Evolutionary conservation across 441 rosid species (phyloP).

Genomic region (Francoa sonchifolia): DNA sequence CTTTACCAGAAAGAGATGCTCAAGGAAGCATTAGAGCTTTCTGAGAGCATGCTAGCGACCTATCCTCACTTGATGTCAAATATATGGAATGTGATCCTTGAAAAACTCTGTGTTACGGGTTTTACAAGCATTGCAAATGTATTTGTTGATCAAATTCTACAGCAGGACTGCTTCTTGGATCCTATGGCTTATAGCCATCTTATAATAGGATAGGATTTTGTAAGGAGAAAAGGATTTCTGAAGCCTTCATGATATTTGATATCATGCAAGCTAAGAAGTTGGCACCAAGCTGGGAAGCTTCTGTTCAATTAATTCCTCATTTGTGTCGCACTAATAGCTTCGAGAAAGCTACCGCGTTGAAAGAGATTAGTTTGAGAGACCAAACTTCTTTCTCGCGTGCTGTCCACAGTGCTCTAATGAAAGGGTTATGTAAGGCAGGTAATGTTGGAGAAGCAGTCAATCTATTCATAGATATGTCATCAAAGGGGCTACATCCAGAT

Average conservation of each 20-base stretch:
- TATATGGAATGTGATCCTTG: constrained; percentile 27
- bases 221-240: constrained; percentile 25
- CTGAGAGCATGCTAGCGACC: constrained; percentile 30
- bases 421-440: constrained; percentile 39
- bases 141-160: constrained; percentile 32
- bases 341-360: constrained; percentile 24
- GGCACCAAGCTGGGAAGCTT: constrained; percentile 23
- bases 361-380: constrained; percentile 17
- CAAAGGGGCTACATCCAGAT: constrained; percentile 25
- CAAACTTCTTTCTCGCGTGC: constrained; percentile 19
- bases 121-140: constrained; percentile 26
- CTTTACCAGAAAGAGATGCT: constrained; percentile 35
- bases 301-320: constrained; percentile 36
- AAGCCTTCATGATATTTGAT: constrained; percentile 33
- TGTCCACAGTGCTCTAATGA: constrained; percentile 23
- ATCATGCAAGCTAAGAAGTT: constrained; percentile 26
- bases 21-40: constrained; percentile 45
- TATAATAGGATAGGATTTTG: constrained; percentile 42
- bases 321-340: constrained; percentile 29
- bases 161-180: constrained; percentile 34
- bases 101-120: constrained; percentile 42
- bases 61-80: constrained; percentile 24
- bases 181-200: constrained; percentile 30
- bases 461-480: constrained; percentile 22
- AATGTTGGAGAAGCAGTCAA: constrained; percentile 33